Evolutionary conservation across 805 yeast species (phyloP), one percentile per base, ranked within the genome.

Genomic region (Lipomyces lipofer): DNA sequence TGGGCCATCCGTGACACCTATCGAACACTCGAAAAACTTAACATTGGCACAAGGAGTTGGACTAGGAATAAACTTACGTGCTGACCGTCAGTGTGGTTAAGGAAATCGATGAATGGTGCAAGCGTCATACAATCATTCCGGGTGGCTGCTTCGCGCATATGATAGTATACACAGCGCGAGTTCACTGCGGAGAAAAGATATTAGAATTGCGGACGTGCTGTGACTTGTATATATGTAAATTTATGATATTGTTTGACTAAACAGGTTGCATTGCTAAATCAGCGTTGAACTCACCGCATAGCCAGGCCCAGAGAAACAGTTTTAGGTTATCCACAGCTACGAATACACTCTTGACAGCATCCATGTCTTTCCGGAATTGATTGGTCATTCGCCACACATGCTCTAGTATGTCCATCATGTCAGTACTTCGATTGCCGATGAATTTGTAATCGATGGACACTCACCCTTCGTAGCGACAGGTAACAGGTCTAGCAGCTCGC

Each of bases 41-140:
- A 25, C 59, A 60, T 15, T 58, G 47, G n/a, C 19, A 22, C 2
- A 8, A 6, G n/a, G 28, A 38, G 13, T 42, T 22, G 22, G 33
- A 19, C 10, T 17, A 47, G 24, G 19, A 2, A 28, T 1, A 9
- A 4, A 13, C 50, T 43, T 27, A 48, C 51, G 22, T 50, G 51
- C 9, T 43, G 48, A 2, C 30, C 29, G 10, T 64, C 54, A 19
- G 59, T 54, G 56, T 92, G 98, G 70, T 92, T 94, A 48, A 92
- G 72, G 67, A 88, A 86, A 71, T 92, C 99, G 22, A 91, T 90
- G 59, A 75, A 84, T 0, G 99, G 99, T 0, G 92, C 97, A 80
- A 92, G 73, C 1, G 98, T 88, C 73, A 92, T 84, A 67, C 87
- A 85, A 61, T 85, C 88, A 24, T 73, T 78, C 2, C 67, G 66